A percentile compares a stretch with the other conserved stretches of the same genome.
phyloP scores from a whole-genome alignment of 78 protist species.

The Dictyostelium brefeldianum region DNA sequence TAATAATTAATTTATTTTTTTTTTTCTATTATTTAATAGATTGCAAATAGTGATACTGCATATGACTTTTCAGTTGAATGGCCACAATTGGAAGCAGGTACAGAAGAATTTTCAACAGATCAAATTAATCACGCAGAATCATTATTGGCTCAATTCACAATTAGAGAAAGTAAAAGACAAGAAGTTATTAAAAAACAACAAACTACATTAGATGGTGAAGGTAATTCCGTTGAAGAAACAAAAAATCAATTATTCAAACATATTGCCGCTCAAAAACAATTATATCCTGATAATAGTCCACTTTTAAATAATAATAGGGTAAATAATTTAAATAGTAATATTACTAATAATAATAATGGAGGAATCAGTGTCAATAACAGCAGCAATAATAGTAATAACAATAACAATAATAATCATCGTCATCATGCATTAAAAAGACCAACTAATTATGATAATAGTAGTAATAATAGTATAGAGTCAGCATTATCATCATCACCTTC shows the following conservation, averaged over 20 bases:
- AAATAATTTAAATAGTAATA: constrained; percentile 19
- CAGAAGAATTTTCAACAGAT: constrained; percentile 11
- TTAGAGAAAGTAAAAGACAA: constrained; percentile 68
- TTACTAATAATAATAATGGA: constrained; percentile 31
- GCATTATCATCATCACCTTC: neutral
- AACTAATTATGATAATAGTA: constrained; percentile 11
- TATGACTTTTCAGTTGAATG: constrained; percentile 55
- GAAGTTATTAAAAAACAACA: constrained; percentile 70
- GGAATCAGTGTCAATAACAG: too few relatives aligned
- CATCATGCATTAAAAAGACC: neutral
- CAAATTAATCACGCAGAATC: constrained; percentile 43
- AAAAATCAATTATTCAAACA: constrained; percentile 74
- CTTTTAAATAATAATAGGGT: neutral
- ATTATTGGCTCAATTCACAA: constrained; percentile 67
- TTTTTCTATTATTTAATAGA: neutral
- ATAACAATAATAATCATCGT: neutral
- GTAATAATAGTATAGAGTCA: neutral
- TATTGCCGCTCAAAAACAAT: constrained; percentile 66
- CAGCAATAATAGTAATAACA: neutral
- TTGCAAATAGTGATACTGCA: constrained; percentile 56
- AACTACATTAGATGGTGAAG: neutral
- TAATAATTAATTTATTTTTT: neutral
- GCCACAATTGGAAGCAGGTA: constrained; percentile 31
- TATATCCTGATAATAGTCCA: constrained; percentile 73
- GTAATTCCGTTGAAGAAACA: constrained; percentile 51